Evolutionary conservation across 495 filamentous ascomycete genomes (phyloP).

Genomic region (Parachaetomium inaequale): DNA sequence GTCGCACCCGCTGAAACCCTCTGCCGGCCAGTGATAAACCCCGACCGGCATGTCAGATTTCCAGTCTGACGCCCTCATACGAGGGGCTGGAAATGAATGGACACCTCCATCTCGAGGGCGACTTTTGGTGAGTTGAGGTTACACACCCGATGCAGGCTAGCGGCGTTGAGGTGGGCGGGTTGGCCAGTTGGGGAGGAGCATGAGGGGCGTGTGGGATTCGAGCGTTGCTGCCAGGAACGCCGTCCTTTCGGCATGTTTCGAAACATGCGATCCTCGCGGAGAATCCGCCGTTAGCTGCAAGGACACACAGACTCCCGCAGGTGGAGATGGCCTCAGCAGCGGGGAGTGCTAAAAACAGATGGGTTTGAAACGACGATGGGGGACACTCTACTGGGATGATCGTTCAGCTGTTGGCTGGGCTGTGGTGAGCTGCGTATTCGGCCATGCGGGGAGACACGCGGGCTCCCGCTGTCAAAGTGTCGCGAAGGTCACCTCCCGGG

Average conservation of each 20-base stretch:
- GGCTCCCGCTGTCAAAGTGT: neutral
- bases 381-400: neutral
- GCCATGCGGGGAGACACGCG: neutral
- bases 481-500: neutral
- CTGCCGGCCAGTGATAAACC: slow-evolving; percentile 7
- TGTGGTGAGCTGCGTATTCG: neutral
- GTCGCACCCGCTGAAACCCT: slow-evolving; percentile 12
- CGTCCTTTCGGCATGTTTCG: slow-evolving; percentile 18
- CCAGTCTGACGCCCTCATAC: slow-evolving; percentile 8
- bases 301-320: neutral
- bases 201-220: slow-evolving; percentile 3
- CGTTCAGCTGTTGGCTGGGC: neutral
- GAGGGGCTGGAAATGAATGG: slow-evolving; percentile 11
- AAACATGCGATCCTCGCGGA: slow-evolving; percentile 20
- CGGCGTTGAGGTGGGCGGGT: slow-evolving; percentile 3
- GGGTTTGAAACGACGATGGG: neutral
- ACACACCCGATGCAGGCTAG: slow-evolving; percentile 10
- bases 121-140: slow-evolving; percentile 3
- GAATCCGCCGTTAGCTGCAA: slow-evolving; percentile 12
- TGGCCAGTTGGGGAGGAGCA: neutral
- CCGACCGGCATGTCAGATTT: slow-evolving; percentile 14
- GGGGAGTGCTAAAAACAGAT: slow-evolving; percentile 17
- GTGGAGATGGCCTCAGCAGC: neutral
- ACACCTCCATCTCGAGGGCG: slow-evolving; percentile 3
- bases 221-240: slow-evolving; percentile 1